Conservation (phyloP, 2,329 filamentous ascomycete species). For the Exutisphaerella laricina region DNA sequence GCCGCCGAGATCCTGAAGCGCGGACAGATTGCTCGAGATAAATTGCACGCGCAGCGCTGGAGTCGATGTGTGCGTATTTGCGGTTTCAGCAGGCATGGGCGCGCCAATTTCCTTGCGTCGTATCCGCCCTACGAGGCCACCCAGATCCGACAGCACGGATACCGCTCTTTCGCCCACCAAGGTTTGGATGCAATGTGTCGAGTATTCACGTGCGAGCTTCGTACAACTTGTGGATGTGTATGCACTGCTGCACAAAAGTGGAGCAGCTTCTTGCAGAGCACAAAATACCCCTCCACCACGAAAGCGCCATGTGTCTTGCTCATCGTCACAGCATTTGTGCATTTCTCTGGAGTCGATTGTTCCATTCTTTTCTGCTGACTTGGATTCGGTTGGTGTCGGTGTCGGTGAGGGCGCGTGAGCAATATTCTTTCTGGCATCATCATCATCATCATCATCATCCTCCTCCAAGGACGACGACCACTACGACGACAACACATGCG, state of each 20-base stretch:
- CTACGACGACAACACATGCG: too few species aligned
- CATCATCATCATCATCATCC: background rate
- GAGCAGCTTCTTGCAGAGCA: background rate
- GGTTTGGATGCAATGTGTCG: too few species aligned
- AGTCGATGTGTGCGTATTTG: background rate
- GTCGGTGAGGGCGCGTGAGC: background rate
- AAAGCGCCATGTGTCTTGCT: background rate
- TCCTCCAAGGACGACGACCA: too few species aligned
- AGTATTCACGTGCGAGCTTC: constrained; percentile 1
- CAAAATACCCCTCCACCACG: background rate
- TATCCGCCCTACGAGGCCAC: background rate
- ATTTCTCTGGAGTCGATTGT: background rate
- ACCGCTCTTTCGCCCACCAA: background rate
- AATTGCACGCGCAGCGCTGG: constrained; percentile 3
- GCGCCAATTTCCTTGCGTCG: constrained; percentile 1
- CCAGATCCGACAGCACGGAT: background rate
- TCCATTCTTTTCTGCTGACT: background rate
- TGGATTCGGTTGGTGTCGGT: background rate
- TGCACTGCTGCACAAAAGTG: constrained; percentile 2
- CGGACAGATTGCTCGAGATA: background rate
- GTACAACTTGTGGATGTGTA: background rate
- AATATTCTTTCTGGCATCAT: background rate
- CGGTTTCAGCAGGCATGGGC: constrained; percentile 3
- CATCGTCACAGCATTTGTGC: constrained; percentile 1
- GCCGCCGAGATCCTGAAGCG: background rate